Conservation (phyloP, 2,329 filamentous ascomycete genomes). For the Capronia coronata region DNA sequence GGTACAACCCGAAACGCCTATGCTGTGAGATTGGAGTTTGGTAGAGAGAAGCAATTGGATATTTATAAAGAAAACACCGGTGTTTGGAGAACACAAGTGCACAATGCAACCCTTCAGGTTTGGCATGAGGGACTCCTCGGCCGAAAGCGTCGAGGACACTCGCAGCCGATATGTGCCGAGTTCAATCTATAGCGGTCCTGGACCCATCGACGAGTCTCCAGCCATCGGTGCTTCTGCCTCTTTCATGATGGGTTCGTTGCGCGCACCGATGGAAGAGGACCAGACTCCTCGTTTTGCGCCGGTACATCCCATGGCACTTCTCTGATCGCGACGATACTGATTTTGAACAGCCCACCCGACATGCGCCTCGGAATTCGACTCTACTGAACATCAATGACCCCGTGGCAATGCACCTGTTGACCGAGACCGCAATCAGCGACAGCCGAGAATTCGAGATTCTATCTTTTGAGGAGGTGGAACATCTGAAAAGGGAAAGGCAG, state of each 20-base stretch:
- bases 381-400: conserved; percentile 46
- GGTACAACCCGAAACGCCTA: not conserved
- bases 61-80: conserved; percentile 8
- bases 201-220: conserved; percentile 24
- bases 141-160: conserved; percentile 23
- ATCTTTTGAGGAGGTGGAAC: conserved; percentile 85
- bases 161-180: conserved; percentile 28
- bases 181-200: conserved; percentile 27
- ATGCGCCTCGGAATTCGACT: conserved; percentile 16
- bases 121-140: conserved; percentile 21
- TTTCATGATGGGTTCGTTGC: conserved; percentile 19
- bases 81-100: not conserved
- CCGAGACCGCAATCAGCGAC: conserved; percentile 87
- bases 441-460: conserved; percentile 79
- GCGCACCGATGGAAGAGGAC: conserved; percentile 20
- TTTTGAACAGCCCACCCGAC: conserved; percentile 8
- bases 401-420: conserved; percentile 81
- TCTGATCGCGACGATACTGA: not conserved
- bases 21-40: not conserved
- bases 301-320: not conserved
- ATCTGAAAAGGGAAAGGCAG: conserved; percentile 78
- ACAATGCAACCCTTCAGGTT: conserved; percentile 25
- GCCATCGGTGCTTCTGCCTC: conserved; percentile 7
- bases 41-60: conserved; percentile 9
- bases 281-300: conserved; percentile 15